These are phyloP conservation scores for Lentinus brumalis DNA, from an alignment of 768 basidiomycete species.

Conservation along the genomic window DNA sequence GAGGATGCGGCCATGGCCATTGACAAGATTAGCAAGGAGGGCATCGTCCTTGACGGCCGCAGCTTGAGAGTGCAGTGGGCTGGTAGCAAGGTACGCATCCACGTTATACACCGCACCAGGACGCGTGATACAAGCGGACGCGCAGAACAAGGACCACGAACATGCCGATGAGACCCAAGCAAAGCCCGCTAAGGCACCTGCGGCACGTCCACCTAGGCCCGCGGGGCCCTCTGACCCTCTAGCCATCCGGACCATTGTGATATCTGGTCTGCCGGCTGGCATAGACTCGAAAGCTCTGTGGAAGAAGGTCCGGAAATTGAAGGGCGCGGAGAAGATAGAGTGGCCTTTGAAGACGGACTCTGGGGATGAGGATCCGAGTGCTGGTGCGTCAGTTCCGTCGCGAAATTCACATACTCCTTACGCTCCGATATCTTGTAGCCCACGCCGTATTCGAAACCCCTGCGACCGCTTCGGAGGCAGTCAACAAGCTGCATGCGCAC, in stretches of 20 bases:
- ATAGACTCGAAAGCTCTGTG: conserved; percentile 70
- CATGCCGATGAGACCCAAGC: conserved; percentile 35
- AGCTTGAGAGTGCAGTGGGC: conserved; percentile 81
- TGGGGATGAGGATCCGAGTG: conserved; percentile 51
- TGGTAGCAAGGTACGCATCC: conserved; percentile 61
- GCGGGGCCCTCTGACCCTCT: conserved; percentile 61
- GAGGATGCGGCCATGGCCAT: conserved; percentile 85
- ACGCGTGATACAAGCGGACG: background rate
- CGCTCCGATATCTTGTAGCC: conserved; percentile 43
- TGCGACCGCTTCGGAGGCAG: conserved; percentile 66
- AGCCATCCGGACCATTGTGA: conserved; percentile 80
- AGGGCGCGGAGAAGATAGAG: conserved; percentile 74
- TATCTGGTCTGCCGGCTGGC: conserved; percentile 69
- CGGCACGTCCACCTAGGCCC: conserved; percentile 27
- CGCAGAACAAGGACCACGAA: conserved; percentile 47
- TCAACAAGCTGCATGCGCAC: conserved; percentile 85
- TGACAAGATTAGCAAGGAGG: conserved; percentile 62
- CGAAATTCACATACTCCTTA: background rate
- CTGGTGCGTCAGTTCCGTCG: conserved; percentile 43
- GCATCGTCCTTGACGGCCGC: conserved; percentile 66
- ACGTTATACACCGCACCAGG: background rate
- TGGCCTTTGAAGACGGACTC: conserved; percentile 56
- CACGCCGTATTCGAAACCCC: conserved; percentile 75
- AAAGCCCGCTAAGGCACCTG: conserved; percentile 40
- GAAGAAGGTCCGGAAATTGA: conserved; percentile 85